Percentiles rank a stretch among this genome's conserved stretches.
phyloP scores from a whole-genome alignment of 2,329 filamentous ascomycete genomes.

The Aureobasidium sp. region DNA sequence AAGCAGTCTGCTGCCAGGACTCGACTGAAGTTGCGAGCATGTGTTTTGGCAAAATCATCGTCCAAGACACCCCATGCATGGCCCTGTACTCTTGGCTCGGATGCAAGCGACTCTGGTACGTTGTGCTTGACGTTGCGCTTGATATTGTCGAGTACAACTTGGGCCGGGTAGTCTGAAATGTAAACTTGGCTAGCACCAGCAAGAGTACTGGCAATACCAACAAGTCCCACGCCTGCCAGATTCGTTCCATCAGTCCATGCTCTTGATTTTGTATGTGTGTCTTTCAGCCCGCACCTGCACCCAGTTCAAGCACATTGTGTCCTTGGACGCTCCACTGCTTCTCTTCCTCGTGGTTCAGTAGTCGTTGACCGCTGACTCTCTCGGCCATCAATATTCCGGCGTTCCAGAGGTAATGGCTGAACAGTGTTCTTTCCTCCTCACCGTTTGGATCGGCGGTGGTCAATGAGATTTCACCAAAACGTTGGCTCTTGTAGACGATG shows the following conservation, averaged over 20 bases:
- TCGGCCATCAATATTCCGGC: slow-evolving; percentile 44
- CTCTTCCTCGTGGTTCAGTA: slow-evolving; percentile 23
- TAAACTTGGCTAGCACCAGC: slow-evolving; percentile 41
- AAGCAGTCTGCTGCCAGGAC: slow-evolving; percentile 66
- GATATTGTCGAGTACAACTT: slow-evolving; percentile 53
- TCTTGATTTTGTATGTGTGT: slow-evolving; percentile 18
- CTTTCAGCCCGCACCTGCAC: slow-evolving; percentile 53
- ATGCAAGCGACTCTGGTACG: slow-evolving; percentile 35
- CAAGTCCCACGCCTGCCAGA: slow-evolving; percentile 39
- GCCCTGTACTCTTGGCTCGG: slow-evolving; percentile 42
- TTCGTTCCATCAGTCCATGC: slow-evolving; percentile 19
- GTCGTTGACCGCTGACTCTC: slow-evolving; percentile 31
- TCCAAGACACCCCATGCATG: slow-evolving; percentile 58
- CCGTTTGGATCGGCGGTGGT: slow-evolving; percentile 39
- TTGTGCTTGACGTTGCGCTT: slow-evolving; percentile 52
- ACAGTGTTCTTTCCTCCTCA: slow-evolving; percentile 53
- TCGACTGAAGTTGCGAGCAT: slow-evolving; percentile 48
- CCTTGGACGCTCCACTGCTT: slow-evolving; percentile 44
- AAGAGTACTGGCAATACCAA: slow-evolving; percentile 40
- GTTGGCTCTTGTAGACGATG: slow-evolving; percentile 47
- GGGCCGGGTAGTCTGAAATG: slow-evolving; percentile 62
- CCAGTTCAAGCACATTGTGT: slow-evolving; percentile 55
- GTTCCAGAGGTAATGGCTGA: slow-evolving; percentile 71
- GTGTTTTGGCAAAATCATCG: slow-evolving; percentile 32
- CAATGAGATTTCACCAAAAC: slow-evolving; percentile 35